These are phyloP conservation scores for Gautieria morchelliformis DNA, from an alignment of 768 basidiomycete species.

Conservation along the genomic window DNA sequence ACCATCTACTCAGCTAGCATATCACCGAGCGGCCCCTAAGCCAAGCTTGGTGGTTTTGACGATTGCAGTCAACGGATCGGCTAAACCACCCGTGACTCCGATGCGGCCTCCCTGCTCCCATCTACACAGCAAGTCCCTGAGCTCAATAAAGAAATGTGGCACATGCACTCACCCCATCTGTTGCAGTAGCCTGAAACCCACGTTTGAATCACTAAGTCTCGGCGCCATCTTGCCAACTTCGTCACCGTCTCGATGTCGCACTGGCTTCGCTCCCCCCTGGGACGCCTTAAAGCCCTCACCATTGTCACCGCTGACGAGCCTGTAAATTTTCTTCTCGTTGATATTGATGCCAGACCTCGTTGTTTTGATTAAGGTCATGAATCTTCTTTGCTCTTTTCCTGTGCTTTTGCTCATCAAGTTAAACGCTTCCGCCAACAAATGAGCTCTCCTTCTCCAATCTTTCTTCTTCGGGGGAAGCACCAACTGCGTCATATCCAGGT, in stretches of 20 bases:
- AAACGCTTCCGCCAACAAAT: constrained; percentile 75
- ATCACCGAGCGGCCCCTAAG: constrained; percentile 47
- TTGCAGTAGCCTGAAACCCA: constrained; percentile 82
- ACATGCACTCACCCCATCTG: constrained; percentile 60
- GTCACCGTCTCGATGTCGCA: constrained; percentile 67
- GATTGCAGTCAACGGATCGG: constrained; percentile 69
- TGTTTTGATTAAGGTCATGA: constrained; percentile 71
- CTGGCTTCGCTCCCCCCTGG: background rate
- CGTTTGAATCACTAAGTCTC: constrained; percentile 67
- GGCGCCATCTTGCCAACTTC: constrained; percentile 84
- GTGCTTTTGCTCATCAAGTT: constrained; percentile 69
- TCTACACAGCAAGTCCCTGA: constrained; percentile 6
- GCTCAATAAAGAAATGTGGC: background rate
- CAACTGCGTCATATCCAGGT: constrained; percentile 45
- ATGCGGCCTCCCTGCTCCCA: constrained; percentile 80
- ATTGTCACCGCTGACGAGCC: constrained; percentile 23
- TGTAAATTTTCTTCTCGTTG: constrained; percentile 51
- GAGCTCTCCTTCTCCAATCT: constrained; percentile 58
- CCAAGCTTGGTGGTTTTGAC: constrained; percentile 84
- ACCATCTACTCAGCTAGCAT: no score
- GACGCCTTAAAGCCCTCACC: constrained; percentile 23
- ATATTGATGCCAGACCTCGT: constrained; percentile 42
- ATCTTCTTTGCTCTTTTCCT: constrained; percentile 57
- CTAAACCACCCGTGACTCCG: constrained; percentile 55
- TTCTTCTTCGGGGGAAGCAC: constrained; percentile 73